A percentile compares a stretch with the other conserved stretches of the same genome.
Evolutionary conservation across 148 eudicot species (phyloP).

Genomic region (Fagopyrum tataricum): DNA sequence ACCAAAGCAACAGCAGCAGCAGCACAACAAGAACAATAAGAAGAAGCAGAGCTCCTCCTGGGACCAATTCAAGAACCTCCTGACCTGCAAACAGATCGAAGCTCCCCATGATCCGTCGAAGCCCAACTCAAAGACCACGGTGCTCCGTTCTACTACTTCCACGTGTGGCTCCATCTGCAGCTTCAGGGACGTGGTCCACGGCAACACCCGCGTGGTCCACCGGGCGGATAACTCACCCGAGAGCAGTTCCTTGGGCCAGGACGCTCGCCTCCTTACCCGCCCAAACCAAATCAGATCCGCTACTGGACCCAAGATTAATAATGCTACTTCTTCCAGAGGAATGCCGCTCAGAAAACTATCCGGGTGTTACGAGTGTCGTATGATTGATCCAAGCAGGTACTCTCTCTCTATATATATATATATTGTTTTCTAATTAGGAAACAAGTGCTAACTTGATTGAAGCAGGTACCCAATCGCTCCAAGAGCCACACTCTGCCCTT

Average conservation of each 20-base stretch:
- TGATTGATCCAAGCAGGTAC: constrained; percentile 80
- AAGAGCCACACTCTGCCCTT: constrained; percentile 69
- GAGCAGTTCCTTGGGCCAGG: constrained; percentile 46
- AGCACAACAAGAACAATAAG: too few species aligned
- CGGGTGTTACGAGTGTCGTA: constrained; percentile 84
- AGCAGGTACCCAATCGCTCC: constrained; percentile 65
- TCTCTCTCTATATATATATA: not conserved
- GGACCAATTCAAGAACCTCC: constrained; percentile 77
- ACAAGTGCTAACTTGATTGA: too few species aligned
- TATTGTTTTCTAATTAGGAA: not conserved
- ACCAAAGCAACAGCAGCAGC: too few species aligned
- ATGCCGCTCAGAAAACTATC: constrained; percentile 79
- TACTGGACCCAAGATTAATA: not conserved
- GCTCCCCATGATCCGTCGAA: constrained; percentile 41
- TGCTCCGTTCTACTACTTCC: constrained; percentile 18
- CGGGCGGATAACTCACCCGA: constrained; percentile 79
- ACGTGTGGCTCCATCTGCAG: constrained; percentile 66
- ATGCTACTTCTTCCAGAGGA: constrained; percentile 34
- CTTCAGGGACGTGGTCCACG: constrained; percentile 65
- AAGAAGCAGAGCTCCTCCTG: constrained; percentile 39
- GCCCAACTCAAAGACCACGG: constrained; percentile 19
- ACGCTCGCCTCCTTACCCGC: constrained; percentile 31
- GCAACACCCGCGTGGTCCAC: constrained; percentile 75
- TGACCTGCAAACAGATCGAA: constrained; percentile 67
- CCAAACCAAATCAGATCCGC: too few species aligned